Evolutionary conservation across 306 rosid genomes (phyloP).

Genomic region (Gastrolobium villosum): DNA sequence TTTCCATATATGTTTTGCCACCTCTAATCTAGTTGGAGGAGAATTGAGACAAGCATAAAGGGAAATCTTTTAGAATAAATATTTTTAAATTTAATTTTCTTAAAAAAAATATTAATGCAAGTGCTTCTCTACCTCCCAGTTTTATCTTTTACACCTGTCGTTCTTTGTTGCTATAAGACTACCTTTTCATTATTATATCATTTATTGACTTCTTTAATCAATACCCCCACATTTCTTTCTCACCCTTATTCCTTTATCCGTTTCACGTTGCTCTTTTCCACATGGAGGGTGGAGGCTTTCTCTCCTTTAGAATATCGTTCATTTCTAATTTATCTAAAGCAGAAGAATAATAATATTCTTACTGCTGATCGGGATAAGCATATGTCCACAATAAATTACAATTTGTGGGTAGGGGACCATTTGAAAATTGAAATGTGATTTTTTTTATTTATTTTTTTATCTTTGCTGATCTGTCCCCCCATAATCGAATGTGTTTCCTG

Average conservation of each 20-base stretch:
- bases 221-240: neutral
- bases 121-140: constrained; percentile 47
- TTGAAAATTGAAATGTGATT: constrained; percentile 22
- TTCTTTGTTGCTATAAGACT: constrained; percentile 35
- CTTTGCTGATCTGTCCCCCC: constrained; percentile 54
- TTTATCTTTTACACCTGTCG: constrained; percentile 45
- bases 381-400: constrained; percentile 48
- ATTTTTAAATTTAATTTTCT: too few species aligned
- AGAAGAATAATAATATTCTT: constrained; percentile 53
- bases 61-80: too few species aligned
- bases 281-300: constrained; percentile 39
- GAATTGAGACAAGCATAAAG: too few species aligned
- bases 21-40: too few species aligned
- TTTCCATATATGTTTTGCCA: too few species aligned
- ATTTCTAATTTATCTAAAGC: constrained; percentile 44
- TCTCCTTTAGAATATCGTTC: constrained; percentile 26
- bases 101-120: neutral
- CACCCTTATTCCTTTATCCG: neutral
- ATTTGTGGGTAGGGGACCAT: constrained; percentile 48
- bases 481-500: constrained; percentile 22
- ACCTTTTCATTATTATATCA: constrained; percentile 33
- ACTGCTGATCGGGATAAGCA: constrained; percentile 42
- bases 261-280: constrained; percentile 20
- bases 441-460: neutral
- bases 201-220: constrained; percentile 6